These are phyloP conservation scores for Brettanomyces custersianus DNA, from an alignment of 805 yeast species.

Conservation along the genomic window DNA sequence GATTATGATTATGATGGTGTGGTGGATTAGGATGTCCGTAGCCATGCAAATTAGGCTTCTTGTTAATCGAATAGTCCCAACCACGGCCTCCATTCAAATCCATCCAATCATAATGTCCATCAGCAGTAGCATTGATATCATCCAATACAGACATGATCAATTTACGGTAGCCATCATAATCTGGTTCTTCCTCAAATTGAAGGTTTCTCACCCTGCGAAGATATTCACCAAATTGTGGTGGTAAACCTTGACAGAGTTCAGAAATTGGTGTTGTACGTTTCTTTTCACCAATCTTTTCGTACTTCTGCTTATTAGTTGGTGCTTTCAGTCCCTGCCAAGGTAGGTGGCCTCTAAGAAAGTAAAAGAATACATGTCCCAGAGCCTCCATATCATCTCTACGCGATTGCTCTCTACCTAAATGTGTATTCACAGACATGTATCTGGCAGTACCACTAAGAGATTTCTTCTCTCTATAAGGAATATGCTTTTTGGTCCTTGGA, in stretches of 20 bases:
- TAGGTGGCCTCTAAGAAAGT: conserved; percentile 84
- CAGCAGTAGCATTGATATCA: conserved; percentile 60
- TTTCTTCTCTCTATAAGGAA: conserved; percentile 94
- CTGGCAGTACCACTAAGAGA: conserved; percentile 97
- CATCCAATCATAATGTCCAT: conserved; percentile 98
- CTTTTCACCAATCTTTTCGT: conserved; percentile 95
- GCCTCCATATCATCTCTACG: conserved; percentile 96
- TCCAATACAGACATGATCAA: conserved; percentile 72
- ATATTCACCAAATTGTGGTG: conserved; percentile 89
- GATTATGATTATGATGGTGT: conserved; percentile 33
- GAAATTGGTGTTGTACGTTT: conserved; percentile 82
- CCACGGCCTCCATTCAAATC: conserved; percentile 90
- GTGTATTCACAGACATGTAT: conserved; percentile 96
- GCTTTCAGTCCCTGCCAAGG: conserved; percentile 99
- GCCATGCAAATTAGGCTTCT: conserved; percentile 91
- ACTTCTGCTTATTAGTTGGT: conserved; percentile 94
- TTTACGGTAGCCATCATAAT: conserved; percentile 76
- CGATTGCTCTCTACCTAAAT: conserved; percentile 92
- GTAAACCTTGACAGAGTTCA: conserved; percentile 82
- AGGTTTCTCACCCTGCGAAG: conserved; percentile 80
- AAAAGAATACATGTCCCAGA: conserved; percentile 92
- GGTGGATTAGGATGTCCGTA: conserved; percentile 93
- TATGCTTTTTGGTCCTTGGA: conserved; percentile 90
- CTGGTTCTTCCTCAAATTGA: conserved; percentile 90
- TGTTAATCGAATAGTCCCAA: conserved; percentile 85